Conservation (phyloP, 2,329 filamentous ascomycete genomes). For the Byssoonygena ceratinophila region DNA sequence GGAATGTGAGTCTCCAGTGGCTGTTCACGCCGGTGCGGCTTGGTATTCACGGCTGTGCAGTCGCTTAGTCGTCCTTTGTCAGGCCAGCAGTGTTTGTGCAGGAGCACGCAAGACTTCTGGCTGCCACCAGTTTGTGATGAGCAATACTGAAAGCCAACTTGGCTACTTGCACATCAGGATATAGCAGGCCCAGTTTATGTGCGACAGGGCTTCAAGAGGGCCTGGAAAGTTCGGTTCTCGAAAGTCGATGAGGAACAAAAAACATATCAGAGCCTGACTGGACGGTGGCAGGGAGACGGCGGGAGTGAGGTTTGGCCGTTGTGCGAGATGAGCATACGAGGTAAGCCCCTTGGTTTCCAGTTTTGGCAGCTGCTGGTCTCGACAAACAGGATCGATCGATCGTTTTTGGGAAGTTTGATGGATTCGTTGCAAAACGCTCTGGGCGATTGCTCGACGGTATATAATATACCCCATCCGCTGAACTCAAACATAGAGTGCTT, state of each 20-base stretch:
- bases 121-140: not conserved
- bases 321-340: too few relatives aligned
- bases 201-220: too few relatives aligned
- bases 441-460: not conserved
- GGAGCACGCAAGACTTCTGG: not conserved
- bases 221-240: not conserved
- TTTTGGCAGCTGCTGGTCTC: not conserved
- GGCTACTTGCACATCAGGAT: not conserved
- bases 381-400: not conserved
- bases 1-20: too few relatives aligned
- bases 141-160: not conserved
- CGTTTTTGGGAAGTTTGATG: not conserved
- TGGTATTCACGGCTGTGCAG: conserved; percentile 2
- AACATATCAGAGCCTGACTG: not conserved
- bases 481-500: not conserved
- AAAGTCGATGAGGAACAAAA: not conserved
- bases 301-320: not conserved
- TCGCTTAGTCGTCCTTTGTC: conserved; percentile 8
- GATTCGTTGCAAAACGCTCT: too few relatives aligned
- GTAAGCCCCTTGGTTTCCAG: not conserved
- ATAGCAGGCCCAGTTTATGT: not conserved
- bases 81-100: not conserved
- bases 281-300: not conserved
- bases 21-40: not conserved
- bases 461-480: not conserved